These are phyloP conservation scores for Aspergillus uvarum DNA, from an alignment of 2,329 filamentous ascomycete species.

Conservation along the genomic window DNA sequence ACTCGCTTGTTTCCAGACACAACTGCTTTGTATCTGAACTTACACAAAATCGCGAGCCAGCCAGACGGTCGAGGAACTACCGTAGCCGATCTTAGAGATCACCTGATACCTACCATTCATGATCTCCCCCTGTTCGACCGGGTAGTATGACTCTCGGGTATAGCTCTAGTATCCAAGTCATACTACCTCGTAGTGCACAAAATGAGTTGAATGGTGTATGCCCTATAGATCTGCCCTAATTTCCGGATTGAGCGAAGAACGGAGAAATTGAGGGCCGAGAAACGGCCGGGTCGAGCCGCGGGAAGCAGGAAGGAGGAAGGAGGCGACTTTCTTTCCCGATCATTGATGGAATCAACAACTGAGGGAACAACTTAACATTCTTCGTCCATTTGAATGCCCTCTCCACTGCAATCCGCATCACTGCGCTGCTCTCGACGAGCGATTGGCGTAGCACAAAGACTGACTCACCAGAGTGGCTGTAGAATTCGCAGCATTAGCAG, in stretches of 20 bases:
- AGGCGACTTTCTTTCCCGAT: neutral
- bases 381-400: conserved; percentile 30
- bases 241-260: neutral
- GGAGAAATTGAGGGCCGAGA: conserved; percentile 2
- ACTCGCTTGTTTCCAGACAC: neutral
- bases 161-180: neutral
- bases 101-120: neutral
- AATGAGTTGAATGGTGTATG: neutral
- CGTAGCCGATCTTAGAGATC: neutral
- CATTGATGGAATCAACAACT: conserved; percentile 4
- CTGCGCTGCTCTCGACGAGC: conserved; percentile 31
- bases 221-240: conserved; percentile 9
- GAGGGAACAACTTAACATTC: neutral
- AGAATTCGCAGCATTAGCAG: neutral
- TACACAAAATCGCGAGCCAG: neutral
- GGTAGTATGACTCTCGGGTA: neutral
- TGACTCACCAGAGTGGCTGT: neutral
- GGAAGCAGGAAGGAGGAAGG: neutral
- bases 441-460: conserved; percentile 17
- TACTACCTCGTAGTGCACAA: neutral
- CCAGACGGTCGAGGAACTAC: neutral
- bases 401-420: conserved; percentile 20
- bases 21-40: neutral
- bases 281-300: neutral
- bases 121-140: neutral